Evolutionary conservation across 2,329 filamentous ascomycete genomes (phyloP).

Genomic region (Cytospora piceicola): DNA sequence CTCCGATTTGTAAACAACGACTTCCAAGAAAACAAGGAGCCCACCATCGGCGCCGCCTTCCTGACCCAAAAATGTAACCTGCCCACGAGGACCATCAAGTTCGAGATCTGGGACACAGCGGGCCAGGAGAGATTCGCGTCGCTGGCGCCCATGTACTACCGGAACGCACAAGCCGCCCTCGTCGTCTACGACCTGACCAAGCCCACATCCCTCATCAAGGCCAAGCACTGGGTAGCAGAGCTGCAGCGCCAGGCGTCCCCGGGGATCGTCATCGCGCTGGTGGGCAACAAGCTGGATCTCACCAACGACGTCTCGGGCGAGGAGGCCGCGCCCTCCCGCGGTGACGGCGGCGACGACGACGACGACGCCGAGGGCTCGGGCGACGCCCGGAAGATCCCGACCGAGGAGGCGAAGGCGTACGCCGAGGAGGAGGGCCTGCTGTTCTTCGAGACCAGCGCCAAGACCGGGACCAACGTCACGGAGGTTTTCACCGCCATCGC

Average conservation of each 20-base stretch:
- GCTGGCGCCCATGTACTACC: conserved; percentile 98
- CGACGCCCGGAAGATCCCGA: conserved; percentile 85
- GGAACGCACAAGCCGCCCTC: conserved; percentile 95
- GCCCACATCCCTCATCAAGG: conserved; percentile 91
- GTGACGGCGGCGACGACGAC: conserved; percentile 61
- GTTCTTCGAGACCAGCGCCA: conserved; percentile 98
- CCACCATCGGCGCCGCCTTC: conserved; percentile 98
- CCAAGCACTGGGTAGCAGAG: conserved; percentile 98
- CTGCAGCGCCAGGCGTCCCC: conserved; percentile 94
- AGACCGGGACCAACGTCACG: conserved; percentile 90
- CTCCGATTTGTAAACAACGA: conserved; percentile 99
- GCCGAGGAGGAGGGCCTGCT: conserved; percentile 92
- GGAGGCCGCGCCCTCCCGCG: conserved; percentile 38
- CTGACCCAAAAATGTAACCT: conserved; percentile 98
- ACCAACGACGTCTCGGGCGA: conserved; percentile 61
- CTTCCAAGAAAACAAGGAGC: conserved; percentile 99
- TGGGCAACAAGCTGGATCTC: conserved; percentile 96
- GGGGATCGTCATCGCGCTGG: conserved; percentile 94
- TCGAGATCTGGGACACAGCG: conserved; percentile 98
- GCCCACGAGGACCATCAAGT: conserved; percentile 87
- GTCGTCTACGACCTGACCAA: conserved; percentile 99
- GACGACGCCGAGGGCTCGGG: conserved; percentile 65
- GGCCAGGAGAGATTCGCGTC: conserved; percentile 97
- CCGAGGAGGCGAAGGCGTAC: conserved; percentile 89
- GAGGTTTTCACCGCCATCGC: conserved; percentile 98